Evolutionary conservation across 1,139 yeast species (phyloP).

Genomic region (Debaryomycetaceae sp.): DNA sequence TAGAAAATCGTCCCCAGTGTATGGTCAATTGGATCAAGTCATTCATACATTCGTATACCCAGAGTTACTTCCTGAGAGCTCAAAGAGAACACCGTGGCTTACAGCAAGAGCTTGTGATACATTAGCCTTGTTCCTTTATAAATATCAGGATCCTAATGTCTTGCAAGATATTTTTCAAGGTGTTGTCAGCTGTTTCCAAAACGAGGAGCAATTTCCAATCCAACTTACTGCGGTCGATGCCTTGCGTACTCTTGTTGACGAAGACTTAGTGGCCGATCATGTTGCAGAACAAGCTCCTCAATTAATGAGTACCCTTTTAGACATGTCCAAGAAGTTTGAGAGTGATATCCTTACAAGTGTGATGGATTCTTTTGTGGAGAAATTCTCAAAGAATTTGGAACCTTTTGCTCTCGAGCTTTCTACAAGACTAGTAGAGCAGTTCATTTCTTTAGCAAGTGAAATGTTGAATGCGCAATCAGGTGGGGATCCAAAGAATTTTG

Average conservation of each 20-base stretch:
- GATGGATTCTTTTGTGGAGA: slow-evolving; percentile 56
- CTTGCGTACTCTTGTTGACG: slow-evolving; percentile 45
- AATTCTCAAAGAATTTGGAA: slow-evolving; percentile 49
- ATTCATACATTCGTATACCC: slow-evolving; percentile 45
- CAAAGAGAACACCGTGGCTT: slow-evolving; percentile 40
- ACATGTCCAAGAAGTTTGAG: slow-evolving; percentile 48
- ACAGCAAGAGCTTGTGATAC: slow-evolving; percentile 58
- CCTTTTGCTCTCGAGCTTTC: slow-evolving; percentile 55
- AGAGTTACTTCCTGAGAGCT: slow-evolving; percentile 35
- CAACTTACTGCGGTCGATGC: slow-evolving; percentile 56
- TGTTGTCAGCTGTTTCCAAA: slow-evolving; percentile 41
- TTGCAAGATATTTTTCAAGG: slow-evolving; percentile 45
- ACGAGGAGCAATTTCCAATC: slow-evolving; percentile 44
- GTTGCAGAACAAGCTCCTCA: slow-evolving; percentile 49
- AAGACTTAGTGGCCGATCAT: slow-evolving; percentile 44
- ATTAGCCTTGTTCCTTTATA: slow-evolving; percentile 42
- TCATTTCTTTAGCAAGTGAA: slow-evolving; percentile 42
- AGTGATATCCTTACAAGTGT: slow-evolving; percentile 52
- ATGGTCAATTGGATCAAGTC: slow-evolving; percentile 45
- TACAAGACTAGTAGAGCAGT: slow-evolving; percentile 45
- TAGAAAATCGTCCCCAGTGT: slow-evolving; percentile 37
- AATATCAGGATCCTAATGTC: slow-evolving; percentile 36
- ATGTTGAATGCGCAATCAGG: slow-evolving; percentile 30
- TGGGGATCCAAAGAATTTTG: slow-evolving; percentile 21
- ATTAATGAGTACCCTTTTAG: slow-evolving; percentile 50